These are phyloP conservation scores for Boletus coccyginus DNA, from an alignment of 768 basidiomycete species.

Conservation along the genomic window DNA sequence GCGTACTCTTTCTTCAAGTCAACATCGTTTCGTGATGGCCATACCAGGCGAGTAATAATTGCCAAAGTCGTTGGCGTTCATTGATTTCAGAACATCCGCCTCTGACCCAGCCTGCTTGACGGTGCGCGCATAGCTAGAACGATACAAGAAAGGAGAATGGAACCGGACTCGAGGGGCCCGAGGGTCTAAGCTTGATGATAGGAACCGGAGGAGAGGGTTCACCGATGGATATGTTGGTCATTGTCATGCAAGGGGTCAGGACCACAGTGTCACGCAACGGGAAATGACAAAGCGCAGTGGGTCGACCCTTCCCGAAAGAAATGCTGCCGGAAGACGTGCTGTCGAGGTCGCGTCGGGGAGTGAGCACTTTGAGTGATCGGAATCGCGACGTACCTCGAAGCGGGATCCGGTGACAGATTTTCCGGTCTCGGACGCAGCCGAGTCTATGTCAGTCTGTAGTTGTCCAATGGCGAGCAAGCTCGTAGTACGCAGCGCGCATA, in stretches of 20 bases:
- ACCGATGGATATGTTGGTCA: too few relatives aligned
- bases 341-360: too few relatives aligned
- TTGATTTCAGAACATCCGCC: not conserved
- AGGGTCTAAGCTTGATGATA: too few relatives aligned
- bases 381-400: too few relatives aligned
- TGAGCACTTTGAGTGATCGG: too few relatives aligned
- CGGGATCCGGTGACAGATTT: too few relatives aligned
- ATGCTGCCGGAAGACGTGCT: too few relatives aligned
- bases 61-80: not conserved
- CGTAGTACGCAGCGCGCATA: too few relatives aligned
- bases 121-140: not conserved
- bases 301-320: not conserved
- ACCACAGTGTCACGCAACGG: not conserved
- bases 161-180: not conserved
- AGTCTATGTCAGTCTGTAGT: not conserved
- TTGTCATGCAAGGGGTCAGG: too few relatives aligned
- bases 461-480: too few relatives aligned
- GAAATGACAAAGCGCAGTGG: constrained; percentile 2
- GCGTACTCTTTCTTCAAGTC: not conserved
- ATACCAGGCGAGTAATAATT: not conserved
- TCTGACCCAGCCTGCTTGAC: not conserved
- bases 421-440: not conserved
- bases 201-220: not conserved
- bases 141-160: not conserved
- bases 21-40: not conserved